These are phyloP conservation scores for Tremellales sp. DNA, from an alignment of 1,284 basidiomycete species.

Conservation along the genomic window DNA sequence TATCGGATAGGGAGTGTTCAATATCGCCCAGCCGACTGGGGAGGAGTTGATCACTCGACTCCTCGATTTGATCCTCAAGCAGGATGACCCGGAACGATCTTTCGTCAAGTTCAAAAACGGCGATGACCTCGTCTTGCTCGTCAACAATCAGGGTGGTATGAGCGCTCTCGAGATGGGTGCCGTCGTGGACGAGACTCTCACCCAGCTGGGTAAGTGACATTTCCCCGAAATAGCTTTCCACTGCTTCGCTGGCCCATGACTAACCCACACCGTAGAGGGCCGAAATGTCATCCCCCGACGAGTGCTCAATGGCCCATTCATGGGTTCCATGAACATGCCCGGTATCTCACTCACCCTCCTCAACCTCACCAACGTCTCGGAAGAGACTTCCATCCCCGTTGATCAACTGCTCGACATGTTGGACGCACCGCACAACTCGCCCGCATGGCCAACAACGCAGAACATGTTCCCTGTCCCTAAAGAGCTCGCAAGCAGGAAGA, in stretches of 20 bases:
- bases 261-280: constrained; percentile 14
- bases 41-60: constrained; percentile 38
- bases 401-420: constrained; percentile 47
- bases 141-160: constrained; percentile 54
- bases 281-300: constrained; percentile 45
- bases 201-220: constrained; percentile 40
- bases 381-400: constrained; percentile 17
- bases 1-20: constrained; percentile 38
- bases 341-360: constrained; percentile 51
- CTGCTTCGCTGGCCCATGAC: not conserved
- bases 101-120: constrained; percentile 49
- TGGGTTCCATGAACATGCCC: constrained; percentile 53
- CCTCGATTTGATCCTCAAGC: constrained; percentile 43
- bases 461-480: constrained; percentile 30
- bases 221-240: not conserved
- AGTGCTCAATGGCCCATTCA: constrained; percentile 49
- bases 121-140: constrained; percentile 44
- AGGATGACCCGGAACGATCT: constrained; percentile 49
- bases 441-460: constrained; percentile 48
- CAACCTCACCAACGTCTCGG: constrained; percentile 48
- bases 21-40: constrained; percentile 33
- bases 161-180: constrained; percentile 51
- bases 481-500: constrained; percentile 20
- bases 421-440: constrained; percentile 50
- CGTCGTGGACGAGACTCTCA: constrained; percentile 47